Conservation (phyloP, 768 basidiomycete genomes). For the Arthromyces matolae region DNA sequence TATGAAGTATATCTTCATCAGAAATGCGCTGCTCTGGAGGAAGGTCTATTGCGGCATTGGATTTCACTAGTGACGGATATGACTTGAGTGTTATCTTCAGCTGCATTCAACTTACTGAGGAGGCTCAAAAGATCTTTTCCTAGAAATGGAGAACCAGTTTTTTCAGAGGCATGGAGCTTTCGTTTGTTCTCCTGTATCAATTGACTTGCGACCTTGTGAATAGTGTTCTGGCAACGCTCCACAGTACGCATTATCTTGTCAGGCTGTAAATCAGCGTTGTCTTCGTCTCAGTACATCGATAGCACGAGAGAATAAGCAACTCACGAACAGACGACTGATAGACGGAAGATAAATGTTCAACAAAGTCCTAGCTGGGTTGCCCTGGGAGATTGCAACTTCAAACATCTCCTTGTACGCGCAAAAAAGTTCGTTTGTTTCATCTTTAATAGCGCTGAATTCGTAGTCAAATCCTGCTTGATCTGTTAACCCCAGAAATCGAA, state of each 20-base stretch:
- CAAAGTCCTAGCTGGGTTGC: constrained; percentile 39
- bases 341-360: constrained; percentile 58
- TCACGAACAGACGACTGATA: constrained; percentile 51
- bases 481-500: neutral
- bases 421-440: constrained; percentile 76
- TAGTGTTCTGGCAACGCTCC: constrained; percentile 54
- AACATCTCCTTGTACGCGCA: constrained; percentile 85
- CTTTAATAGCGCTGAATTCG: constrained; percentile 77
- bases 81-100: neutral
- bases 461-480: constrained; percentile 71
- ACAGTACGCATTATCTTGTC: constrained; percentile 48
- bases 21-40: constrained; percentile 70
- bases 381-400: constrained; percentile 62
- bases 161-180: constrained; percentile 60
- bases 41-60: constrained; percentile 72
- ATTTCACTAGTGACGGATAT: constrained; percentile 56
- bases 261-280: constrained; percentile 37
- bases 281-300: neutral
- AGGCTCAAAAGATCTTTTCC: constrained; percentile 78
- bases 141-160: constrained; percentile 43
- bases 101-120: constrained; percentile 49
- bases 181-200: constrained; percentile 78
- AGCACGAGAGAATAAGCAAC: constrained; percentile 26
- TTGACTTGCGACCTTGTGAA: constrained; percentile 66
- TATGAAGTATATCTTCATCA: constrained; percentile 83